phyloP scores from a whole-genome alignment of 768 basidiomycete species.

The Suillus alpinus region DNA sequence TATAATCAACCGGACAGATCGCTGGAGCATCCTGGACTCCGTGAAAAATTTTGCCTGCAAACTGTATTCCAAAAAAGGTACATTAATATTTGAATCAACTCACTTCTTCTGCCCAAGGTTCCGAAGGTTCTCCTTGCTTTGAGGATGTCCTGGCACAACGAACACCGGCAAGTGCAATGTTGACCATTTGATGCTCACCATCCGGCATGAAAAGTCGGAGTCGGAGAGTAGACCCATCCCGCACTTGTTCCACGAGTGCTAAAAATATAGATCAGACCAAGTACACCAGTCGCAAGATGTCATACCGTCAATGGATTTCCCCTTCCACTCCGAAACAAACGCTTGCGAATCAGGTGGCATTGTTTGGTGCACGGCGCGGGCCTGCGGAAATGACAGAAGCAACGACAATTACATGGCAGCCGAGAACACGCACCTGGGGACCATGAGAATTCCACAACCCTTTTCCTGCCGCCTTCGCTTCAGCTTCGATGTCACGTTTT shows the following conservation, averaged over 20 bases:
- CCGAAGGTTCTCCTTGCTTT: slow-evolving; percentile 74
- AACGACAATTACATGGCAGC: background rate
- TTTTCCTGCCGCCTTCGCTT: slow-evolving; percentile 70
- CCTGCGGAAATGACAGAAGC: slow-evolving; percentile 37
- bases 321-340: slow-evolving; percentile 90
- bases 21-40: slow-evolving; percentile 83
- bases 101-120: slow-evolving; percentile 89
- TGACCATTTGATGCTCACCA: slow-evolving; percentile 87
- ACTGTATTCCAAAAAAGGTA: slow-evolving; percentile 8
- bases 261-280: slow-evolving; percentile 4
- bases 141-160: slow-evolving; percentile 68
- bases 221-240: slow-evolving; percentile 89
- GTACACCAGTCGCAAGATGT: background rate
- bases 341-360: slow-evolving; percentile 90
- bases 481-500: slow-evolving; percentile 70
- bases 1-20: slow-evolving; percentile 71
- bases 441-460: slow-evolving; percentile 88
- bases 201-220: slow-evolving; percentile 86
- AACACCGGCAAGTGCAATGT: slow-evolving; percentile 81
- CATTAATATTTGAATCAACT: slow-evolving; percentile 19
- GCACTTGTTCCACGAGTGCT: slow-evolving; percentile 93
- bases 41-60: slow-evolving; percentile 88
- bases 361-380: slow-evolving; percentile 70
- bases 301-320: slow-evolving; percentile 82
- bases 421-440: slow-evolving; percentile 47